Percentiles rank a stretch among this genome's conserved stretches.
phyloP scores from a whole-genome alignment of 495 filamentous ascomycete genomes.

The Penicillium silybi region DNA sequence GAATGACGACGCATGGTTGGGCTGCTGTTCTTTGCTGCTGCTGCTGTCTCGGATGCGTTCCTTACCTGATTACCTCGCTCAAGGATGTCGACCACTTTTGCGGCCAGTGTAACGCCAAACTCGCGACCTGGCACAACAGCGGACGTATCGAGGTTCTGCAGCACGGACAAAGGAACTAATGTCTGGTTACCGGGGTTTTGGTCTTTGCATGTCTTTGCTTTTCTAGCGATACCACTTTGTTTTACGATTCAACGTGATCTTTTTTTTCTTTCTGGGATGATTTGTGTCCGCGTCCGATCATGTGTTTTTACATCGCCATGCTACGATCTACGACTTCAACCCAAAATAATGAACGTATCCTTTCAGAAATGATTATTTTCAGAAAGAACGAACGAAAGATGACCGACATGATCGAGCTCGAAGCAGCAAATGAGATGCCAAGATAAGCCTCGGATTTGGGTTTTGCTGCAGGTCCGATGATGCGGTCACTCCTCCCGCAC shows the following conservation, averaged over 20 bases:
- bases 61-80: conserved; percentile 46
- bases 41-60: conserved; percentile 49
- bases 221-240: conserved; percentile 10
- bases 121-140: conserved; percentile 52
- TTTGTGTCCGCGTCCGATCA: not conserved
- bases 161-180: conserved; percentile 4
- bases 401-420: not conserved
- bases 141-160: conserved; percentile 43
- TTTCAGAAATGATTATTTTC: not conserved
- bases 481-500: conserved; percentile 7
- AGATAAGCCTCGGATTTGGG: conserved; percentile 8
- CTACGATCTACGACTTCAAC: not conserved
- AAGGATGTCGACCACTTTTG: conserved; percentile 53
- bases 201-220: not conserved
- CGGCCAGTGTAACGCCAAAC: conserved; percentile 42
- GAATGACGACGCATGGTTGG: conserved; percentile 50
- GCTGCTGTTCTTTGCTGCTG: conserved; percentile 45
- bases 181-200: not conserved
- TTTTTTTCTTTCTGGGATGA: not conserved
- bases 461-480: conserved; percentile 6
- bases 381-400: not conserved
- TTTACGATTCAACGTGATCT: not conserved
- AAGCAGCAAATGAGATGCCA: conserved; percentile 5
- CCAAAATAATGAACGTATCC: not conserved
- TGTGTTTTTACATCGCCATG: not conserved